phyloP scores from a whole-genome alignment of 441 rosid genomes.

The Macaranga tanarius region DNA sequence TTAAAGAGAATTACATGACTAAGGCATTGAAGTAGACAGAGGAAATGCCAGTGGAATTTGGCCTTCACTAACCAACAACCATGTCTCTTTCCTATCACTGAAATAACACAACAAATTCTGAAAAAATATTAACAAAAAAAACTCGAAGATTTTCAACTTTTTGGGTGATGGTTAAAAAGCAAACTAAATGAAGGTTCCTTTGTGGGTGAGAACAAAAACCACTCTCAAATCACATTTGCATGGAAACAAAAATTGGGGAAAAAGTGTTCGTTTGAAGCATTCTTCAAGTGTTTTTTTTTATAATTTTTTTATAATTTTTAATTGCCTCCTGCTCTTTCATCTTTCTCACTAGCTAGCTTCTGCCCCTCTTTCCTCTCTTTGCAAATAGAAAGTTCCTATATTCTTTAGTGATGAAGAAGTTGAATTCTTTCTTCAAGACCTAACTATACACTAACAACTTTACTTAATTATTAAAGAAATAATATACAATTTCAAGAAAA shows the following conservation, averaged over 20 bases:
- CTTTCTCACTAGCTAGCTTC: not conserved
- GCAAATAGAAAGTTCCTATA: not conserved
- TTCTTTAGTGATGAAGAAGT: not conserved
- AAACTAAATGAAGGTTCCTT: conserved; percentile 27
- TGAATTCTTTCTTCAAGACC: not conserved
- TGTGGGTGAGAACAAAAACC: conserved; percentile 12
- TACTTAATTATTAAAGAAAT: too few relatives aligned
- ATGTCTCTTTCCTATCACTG: conserved; percentile 21
- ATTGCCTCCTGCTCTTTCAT: not conserved
- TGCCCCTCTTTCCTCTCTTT: not conserved
- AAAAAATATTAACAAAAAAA: not conserved
- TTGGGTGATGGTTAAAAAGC: conserved; percentile 16
- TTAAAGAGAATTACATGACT: conserved; percentile 20
- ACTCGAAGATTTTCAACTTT: not conserved
- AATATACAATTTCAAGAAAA: too few relatives aligned
- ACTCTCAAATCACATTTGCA: conserved; percentile 22
- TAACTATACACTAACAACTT: too few relatives aligned
- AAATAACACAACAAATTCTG: not conserved
- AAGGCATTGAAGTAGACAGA: conserved; percentile 30
- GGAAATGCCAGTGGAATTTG: conserved; percentile 36
- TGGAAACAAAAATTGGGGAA: conserved; percentile 21
- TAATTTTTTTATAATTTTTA: not conserved
- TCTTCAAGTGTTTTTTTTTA: not conserved
- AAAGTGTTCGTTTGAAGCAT: conserved; percentile 31
- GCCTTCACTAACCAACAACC: conserved; percentile 25